These are phyloP conservation scores for Gracilaria gracilis DNA, from an alignment of 23 red algal genomes.

Conservation along the genomic window DNA sequence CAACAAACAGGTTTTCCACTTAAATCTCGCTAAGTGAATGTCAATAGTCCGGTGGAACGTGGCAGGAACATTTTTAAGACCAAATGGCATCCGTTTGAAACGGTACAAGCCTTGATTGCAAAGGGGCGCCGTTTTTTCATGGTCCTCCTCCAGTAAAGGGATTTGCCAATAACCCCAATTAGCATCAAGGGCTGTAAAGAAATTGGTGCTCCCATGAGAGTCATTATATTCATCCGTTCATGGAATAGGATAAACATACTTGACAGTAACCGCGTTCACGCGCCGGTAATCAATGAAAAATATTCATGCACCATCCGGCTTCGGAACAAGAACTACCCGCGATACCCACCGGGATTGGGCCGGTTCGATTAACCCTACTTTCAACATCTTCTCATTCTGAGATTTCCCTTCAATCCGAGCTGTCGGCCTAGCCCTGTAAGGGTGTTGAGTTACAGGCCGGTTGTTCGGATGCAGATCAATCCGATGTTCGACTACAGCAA, in stretches of 20 bases:
- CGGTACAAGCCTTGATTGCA: too few species aligned
- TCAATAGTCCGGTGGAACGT: too few species aligned
- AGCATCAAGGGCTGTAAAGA: background rate
- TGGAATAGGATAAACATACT: conserved; percentile 11
- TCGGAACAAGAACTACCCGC: background rate
- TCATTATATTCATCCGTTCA: background rate
- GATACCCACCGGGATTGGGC: background rate
- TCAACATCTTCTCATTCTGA: background rate
- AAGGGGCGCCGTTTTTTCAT: too few species aligned
- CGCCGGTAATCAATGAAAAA: conserved; percentile 7
- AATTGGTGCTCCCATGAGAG: background rate
- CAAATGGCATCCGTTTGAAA: too few species aligned
- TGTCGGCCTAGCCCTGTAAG: background rate
- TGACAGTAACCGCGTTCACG: background rate
- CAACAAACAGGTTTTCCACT: too few species aligned
- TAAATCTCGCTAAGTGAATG: too few species aligned
- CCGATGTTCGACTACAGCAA: background rate
- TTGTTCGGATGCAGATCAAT: background rate
- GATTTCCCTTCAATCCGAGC: background rate
- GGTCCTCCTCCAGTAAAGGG: too few species aligned
- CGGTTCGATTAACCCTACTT: background rate
- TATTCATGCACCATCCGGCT: background rate
- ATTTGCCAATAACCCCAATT: too few species aligned
- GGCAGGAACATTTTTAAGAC: background rate
- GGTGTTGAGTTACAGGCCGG: background rate